A percentile compares a stretch with the other conserved stretches of the same genome.
Evolutionary conservation across 371 early-diverging fungal species (phyloP).

Genomic region (Mucor velutinosus): DNA sequence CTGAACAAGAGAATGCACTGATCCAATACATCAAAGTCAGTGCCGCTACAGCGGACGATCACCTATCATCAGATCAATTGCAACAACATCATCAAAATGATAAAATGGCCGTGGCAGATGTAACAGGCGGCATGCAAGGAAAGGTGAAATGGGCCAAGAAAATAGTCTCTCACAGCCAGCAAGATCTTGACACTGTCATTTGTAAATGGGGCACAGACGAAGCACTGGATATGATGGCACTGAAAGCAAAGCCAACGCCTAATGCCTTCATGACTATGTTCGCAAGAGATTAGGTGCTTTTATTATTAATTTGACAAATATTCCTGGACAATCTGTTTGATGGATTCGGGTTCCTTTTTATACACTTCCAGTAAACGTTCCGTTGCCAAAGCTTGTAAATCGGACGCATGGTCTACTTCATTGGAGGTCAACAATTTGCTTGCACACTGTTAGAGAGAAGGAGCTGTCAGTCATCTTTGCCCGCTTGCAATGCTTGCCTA

Average conservation of each 20-base stretch:
- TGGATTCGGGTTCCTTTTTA: constrained; percentile 22
- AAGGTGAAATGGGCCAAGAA: constrained; percentile 45
- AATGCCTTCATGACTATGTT: not conserved
- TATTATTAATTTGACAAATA: constrained; percentile 29
- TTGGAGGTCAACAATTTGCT: constrained; percentile 42
- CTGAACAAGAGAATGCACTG: constrained; percentile 1
- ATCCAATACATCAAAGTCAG: not conserved
- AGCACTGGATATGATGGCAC: constrained; percentile 24
- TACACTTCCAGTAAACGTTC: constrained; percentile 61
- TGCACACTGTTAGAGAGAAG: constrained; percentile 26
- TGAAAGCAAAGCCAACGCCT: not conserved
- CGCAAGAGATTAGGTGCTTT: not conserved
- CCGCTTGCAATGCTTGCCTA: not conserved
- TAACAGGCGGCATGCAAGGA: constrained; percentile 53
- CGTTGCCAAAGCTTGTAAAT: constrained; percentile 64
- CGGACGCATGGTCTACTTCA: constrained; percentile 46
- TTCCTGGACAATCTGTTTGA: constrained; percentile 29
- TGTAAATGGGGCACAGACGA: constrained; percentile 36
- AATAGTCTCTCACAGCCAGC: constrained; percentile 29
- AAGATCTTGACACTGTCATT: constrained; percentile 29
- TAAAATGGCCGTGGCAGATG: constrained; percentile 25
- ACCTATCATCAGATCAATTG: not conserved
- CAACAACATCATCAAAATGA: too few species aligned
- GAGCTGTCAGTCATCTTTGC: not conserved
- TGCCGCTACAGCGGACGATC: not conserved